Evolutionary conservation across 768 basidiomycete species (phyloP).

Genomic region (Cyclocybe aegerita): DNA sequence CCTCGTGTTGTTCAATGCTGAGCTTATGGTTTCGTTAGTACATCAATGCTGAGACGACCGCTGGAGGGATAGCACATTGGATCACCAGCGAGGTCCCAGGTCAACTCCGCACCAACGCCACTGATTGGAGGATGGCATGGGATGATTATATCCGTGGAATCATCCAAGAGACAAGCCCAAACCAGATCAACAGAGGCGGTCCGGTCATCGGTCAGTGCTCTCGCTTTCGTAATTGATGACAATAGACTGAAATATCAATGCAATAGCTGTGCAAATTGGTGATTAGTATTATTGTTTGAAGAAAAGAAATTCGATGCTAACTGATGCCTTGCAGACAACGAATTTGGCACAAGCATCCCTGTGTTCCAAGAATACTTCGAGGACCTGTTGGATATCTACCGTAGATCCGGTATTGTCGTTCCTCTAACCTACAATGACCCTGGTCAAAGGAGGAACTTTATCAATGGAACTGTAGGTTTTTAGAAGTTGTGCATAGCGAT

Average conservation of each 20-base stretch:
- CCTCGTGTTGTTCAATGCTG: background rate
- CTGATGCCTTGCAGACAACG: constrained; percentile 58
- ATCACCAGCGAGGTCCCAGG: constrained; percentile 66
- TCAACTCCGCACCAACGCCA: constrained; percentile 68
- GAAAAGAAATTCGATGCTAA: background rate
- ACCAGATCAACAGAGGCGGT: constrained; percentile 72
- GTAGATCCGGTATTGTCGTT: constrained; percentile 56
- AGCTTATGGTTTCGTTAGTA: constrained; percentile 33
- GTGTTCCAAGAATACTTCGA: constrained; percentile 56
- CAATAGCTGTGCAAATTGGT: constrained; percentile 29
- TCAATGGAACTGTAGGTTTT: constrained; percentile 62
- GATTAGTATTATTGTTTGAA: background rate
- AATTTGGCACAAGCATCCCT: constrained; percentile 53
- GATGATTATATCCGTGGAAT: constrained; percentile 68
- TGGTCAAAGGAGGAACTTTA: constrained; percentile 54
- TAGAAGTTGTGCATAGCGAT: background rate
- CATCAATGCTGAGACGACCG: constrained; percentile 82
- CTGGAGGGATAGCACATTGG: constrained; percentile 74
- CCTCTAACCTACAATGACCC: constrained; percentile 79
- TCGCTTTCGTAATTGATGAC: background rate
- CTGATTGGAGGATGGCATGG: constrained; percentile 73
- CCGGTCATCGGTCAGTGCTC: constrained; percentile 63
- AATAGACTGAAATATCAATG: background rate
- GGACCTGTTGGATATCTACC: constrained; percentile 58
- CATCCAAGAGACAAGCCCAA: constrained; percentile 54